phyloP scores from a whole-genome alignment of 2,329 filamentous ascomycete genomes.

The Emmonsiellopsis sp. region DNA sequence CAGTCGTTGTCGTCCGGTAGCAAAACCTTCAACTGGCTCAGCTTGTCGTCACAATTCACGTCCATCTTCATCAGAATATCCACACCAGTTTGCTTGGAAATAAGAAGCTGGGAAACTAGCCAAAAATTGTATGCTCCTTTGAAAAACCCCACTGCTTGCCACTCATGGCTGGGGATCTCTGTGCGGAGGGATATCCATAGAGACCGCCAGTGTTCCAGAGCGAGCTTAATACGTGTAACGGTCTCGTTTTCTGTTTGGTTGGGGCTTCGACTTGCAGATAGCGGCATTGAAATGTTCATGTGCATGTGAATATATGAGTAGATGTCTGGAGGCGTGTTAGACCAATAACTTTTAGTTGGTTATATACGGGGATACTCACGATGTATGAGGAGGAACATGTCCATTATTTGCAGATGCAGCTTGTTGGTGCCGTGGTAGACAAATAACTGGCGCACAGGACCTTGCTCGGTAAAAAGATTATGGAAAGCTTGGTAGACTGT shows the following conservation, averaged over 20 bases:
- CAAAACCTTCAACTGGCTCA: constrained; percentile 31
- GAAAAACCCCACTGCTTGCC: constrained; percentile 34
- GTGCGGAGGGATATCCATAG: constrained; percentile 27
- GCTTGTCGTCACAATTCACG: constrained; percentile 36
- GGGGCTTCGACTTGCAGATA: constrained; percentile 3
- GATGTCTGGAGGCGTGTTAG: constrained; percentile 21
- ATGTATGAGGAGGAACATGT: constrained; percentile 37
- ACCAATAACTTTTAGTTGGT: neutral
- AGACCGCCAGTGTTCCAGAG: constrained; percentile 30
- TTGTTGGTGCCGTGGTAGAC: constrained; percentile 7
- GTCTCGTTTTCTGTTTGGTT: constrained; percentile 21
- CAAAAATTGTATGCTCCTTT: constrained; percentile 36
- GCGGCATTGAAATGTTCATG: constrained; percentile 28
- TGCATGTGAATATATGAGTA: constrained; percentile 34
- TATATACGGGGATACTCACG: constrained; percentile 18
- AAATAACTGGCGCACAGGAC: constrained; percentile 9
- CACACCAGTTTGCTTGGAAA: constrained; percentile 34
- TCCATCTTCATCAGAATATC: constrained; percentile 37
- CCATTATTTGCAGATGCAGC: constrained; percentile 25
- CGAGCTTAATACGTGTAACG: constrained; percentile 23
- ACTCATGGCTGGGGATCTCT: constrained; percentile 25
- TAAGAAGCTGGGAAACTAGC: constrained; percentile 33
- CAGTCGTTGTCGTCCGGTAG: neutral
- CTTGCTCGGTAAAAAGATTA: constrained; percentile 26
- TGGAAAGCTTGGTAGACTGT: constrained; percentile 32